phyloP scores from a whole-genome alignment of 257 asterid species.

The Hygrophila difformis region DNA sequence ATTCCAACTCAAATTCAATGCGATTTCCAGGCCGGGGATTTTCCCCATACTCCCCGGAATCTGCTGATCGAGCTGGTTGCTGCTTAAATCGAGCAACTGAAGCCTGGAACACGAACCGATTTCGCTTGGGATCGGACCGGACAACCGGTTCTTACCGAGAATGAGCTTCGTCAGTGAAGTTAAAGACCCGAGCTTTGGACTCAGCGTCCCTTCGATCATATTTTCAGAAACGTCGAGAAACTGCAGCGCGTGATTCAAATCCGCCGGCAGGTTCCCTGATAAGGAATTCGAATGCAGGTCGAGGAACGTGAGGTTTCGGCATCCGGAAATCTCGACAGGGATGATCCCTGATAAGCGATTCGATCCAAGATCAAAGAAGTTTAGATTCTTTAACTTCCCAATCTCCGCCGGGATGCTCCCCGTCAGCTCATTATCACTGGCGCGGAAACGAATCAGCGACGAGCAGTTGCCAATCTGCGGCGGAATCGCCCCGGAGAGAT shows the following conservation, averaged over 20 bases:
- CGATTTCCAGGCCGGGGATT: slow-evolving; percentile 62
- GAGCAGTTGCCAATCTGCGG: slow-evolving; percentile 64
- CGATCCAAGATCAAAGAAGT: slow-evolving; percentile 61
- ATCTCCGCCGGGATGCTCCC: slow-evolving; percentile 56
- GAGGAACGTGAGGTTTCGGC: slow-evolving; percentile 65
- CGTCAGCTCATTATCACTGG: slow-evolving; percentile 40
- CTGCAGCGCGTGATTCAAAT: slow-evolving; percentile 42
- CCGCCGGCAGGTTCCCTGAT: slow-evolving; percentile 45
- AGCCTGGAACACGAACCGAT: slow-evolving; percentile 61
- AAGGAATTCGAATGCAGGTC: slow-evolving; percentile 72
- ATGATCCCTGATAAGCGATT: slow-evolving; percentile 51
- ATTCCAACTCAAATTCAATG: slow-evolving; percentile 71
- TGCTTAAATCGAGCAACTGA: slow-evolving; percentile 68
- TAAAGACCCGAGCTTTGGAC: slow-evolving; percentile 50
- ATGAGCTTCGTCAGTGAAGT: slow-evolving; percentile 63
- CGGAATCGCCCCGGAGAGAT: slow-evolving; percentile 51
- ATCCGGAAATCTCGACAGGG: slow-evolving; percentile 53
- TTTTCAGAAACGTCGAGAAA: slow-evolving; percentile 65
- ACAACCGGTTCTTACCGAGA: slow-evolving; percentile 44
- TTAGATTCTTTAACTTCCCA: slow-evolving; percentile 55
- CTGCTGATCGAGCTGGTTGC: slow-evolving; percentile 42
- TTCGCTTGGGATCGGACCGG: slow-evolving; percentile 51
- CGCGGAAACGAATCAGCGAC: slow-evolving; percentile 65
- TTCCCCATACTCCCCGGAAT: slow-evolving; percentile 59
- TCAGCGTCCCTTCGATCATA: slow-evolving; percentile 47